phyloP scores from a whole-genome alignment of 2,329 filamentous ascomycete species.

The Zasmidium angulare region DNA sequence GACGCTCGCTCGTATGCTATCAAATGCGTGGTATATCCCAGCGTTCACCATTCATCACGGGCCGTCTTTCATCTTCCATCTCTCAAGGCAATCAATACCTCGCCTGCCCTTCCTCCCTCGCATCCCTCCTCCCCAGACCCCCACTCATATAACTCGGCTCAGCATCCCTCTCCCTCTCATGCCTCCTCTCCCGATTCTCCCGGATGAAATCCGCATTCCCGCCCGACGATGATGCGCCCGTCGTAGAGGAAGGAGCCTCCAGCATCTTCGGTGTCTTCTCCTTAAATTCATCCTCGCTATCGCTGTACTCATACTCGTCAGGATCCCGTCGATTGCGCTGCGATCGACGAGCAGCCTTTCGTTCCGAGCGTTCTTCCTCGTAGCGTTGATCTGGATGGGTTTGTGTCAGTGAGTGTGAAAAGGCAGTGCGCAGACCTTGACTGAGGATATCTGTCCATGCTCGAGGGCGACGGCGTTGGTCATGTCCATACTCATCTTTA shows the following conservation, averaged over 20 bases:
- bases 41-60: no score
- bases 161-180: constrained; percentile 27
- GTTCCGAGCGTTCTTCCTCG: constrained; percentile 31
- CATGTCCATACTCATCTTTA: neutral
- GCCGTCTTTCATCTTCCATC: no score
- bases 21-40: no score
- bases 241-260: constrained; percentile 31
- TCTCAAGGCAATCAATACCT: no score
- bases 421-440: constrained; percentile 11
- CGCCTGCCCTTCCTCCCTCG: constrained; percentile 18
- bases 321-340: constrained; percentile 29
- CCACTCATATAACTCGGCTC: constrained; percentile 30
- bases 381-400: constrained; percentile 29
- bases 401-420: constrained; percentile 22
- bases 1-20: no score
- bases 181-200: constrained; percentile 27
- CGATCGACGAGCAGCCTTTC: constrained; percentile 26
- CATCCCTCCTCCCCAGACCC: constrained; percentile 25
- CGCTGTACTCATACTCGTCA: constrained; percentile 36
- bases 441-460: constrained; percentile 11
- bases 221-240: constrained; percentile 11
- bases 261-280: constrained; percentile 34
- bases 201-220: constrained; percentile 30
- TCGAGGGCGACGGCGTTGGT: constrained; percentile 12
- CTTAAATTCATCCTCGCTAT: constrained; percentile 36